Base-by-base conservation (phyloP, 1,139 yeast species). In the Kodamaea sp. region DNA sequence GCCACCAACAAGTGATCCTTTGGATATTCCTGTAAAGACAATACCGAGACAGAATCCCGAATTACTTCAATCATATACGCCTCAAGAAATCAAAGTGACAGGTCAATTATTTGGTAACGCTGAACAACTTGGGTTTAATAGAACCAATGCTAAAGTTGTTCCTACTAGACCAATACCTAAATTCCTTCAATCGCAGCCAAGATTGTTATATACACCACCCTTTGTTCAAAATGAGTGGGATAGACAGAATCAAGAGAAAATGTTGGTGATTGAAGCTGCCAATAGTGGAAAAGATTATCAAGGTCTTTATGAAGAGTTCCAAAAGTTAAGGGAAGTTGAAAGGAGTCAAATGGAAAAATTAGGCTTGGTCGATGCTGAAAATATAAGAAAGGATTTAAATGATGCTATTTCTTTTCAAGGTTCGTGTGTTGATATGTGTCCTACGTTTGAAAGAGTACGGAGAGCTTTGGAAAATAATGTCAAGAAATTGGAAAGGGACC, bases 361-460 rank as follows among this genome's bases (percentile, higher is more conserved):
- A 38, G 95, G 96, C 0, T 66, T 89, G 8, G 97, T 94, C 2
- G 98, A 94, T 60, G 85, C 83, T 31, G 96, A 89, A 49, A 89
- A 88, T 49, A 79, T 78, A 1, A 79, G 89, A 33, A 89, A 90
- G 57, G 81, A 84, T 43, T 69, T 94, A 26, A 81, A 78, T 44
- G 96, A 90, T 48, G 98, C 98, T 2, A 88, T 90, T 37, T 61
- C 75, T 1, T 94, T 94, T 55, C 79, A 78, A 44, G 99, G 99
- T 3, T 78, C 95, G 0, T 94, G 98, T 62, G 60, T 70, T 32
- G 96, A 88, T 47, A 92, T 90, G 97, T 92, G 98, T 62, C 97
- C 99, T 0, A 78, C 80, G 0, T 92, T 84, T 62, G 98, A 94
- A 62, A 74, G 98, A 52, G 85, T 90, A 1, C 74, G 96, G 55